Base-by-base conservation (phyloP, 441 rosid species). In the Kokia cookei region DNA sequence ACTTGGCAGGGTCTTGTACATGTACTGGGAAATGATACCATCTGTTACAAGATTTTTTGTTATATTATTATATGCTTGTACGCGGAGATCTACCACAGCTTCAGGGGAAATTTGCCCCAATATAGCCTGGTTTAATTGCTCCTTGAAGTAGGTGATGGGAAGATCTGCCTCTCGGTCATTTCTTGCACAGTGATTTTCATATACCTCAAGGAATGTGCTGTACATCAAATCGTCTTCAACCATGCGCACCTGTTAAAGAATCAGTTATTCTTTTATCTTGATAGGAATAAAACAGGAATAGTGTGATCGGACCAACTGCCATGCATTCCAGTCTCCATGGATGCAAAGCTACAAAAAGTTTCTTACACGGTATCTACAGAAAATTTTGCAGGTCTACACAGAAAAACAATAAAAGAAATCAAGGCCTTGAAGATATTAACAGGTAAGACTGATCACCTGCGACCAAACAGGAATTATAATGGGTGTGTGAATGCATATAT, bases 381-480 rank as follows among this genome's bases (percentile, higher is more conserved):
- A 45, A 64, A n/a, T 2, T 26, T 68, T 26, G 54, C 22, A 66
- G 5, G 62, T 62, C 22, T 68, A 35, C 73, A 75, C 59, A 69
- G 55, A 32, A 72, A 48, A 62, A 76, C 43, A 32, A 40, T 10
- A 69, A 40, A 69, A 59, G 37, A 68, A 65, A 55, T 71, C 24
- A 17, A 62, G 43, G 17, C 24, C 65, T 55, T 47, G 71, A 51
- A 48, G 40, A 37, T 42, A 64, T 42, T 66, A 76, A 37, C 32
- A 45, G 4, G 74, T 54, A 29, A 53, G 55, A 64, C 59, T 17
- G 19, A 59, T 84, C 65, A 96, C 98, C 97, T 96, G 99, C 72
- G 98, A 94, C 99, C 99, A 94, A 76, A 96, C 99, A 75, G 98
- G 99, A 85, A 96, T 92, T 43, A 94, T 94, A 77, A 96, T 92